A percentile compares a stretch with the other conserved stretches of the same genome.
Evolutionary conservation across 257 asterid genomes (phyloP).

Genomic region (Nicotiana obtusifolia): DNA sequence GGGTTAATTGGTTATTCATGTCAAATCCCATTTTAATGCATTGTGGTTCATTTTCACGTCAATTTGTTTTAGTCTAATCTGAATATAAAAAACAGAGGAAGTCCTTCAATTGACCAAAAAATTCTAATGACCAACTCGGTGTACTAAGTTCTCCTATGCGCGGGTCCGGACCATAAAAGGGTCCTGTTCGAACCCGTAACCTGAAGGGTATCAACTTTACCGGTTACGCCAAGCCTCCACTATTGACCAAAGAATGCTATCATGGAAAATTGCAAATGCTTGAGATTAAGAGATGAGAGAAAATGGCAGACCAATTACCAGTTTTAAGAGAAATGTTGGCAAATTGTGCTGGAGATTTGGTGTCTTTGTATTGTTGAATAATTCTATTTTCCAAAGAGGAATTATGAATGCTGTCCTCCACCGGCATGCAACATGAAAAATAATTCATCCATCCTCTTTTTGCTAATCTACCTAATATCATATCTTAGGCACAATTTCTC

Average conservation of each 20-base stretch:
- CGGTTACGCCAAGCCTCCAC: too few relatives aligned
- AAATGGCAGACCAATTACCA: background rate
- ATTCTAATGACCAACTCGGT: too few relatives aligned
- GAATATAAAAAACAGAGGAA: background rate
- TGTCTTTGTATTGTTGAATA: slow-evolving; percentile 11
- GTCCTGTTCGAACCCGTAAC: too few relatives aligned
- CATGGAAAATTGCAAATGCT: too few relatives aligned
- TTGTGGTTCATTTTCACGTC: too few relatives aligned
- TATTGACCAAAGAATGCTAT: background rate
- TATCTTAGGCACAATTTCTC: slow-evolving; percentile 23
- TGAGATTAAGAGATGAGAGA: background rate
- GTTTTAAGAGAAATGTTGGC: slow-evolving; percentile 31
- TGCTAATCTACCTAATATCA: slow-evolving; percentile 13
- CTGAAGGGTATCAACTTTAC: too few relatives aligned
- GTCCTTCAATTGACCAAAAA: background rate
- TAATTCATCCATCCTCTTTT: slow-evolving; percentile 41
- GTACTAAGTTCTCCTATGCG: too few relatives aligned
- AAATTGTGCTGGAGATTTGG: slow-evolving; percentile 19
- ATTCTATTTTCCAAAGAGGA: slow-evolving; percentile 24
- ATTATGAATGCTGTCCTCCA: slow-evolving; percentile 30
- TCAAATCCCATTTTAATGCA: too few relatives aligned
- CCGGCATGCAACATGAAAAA: slow-evolving; percentile 67
- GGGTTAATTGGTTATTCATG: background rate
- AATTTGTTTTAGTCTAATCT: too few relatives aligned
- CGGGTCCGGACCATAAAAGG: too few relatives aligned